A percentile compares a stretch with the other conserved stretches of the same genome.
Evolutionary conservation across 2,329 filamentous ascomycete species (phyloP).

Genomic region (Trichocomaceae sp.): DNA sequence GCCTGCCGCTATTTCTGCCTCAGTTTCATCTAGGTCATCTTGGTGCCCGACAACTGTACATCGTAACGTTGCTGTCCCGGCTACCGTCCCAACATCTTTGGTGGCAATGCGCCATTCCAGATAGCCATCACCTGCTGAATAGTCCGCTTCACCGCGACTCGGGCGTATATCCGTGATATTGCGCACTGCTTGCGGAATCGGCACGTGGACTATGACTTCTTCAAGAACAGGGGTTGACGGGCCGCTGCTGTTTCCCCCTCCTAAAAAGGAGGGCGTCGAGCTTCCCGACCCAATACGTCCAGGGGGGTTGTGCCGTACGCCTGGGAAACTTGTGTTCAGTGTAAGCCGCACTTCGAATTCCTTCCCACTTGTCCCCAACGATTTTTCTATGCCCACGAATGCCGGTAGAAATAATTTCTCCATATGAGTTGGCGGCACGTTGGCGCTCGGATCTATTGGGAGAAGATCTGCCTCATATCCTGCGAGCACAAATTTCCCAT

Average conservation of each 20-base stretch:
- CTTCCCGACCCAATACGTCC: constrained; percentile 39
- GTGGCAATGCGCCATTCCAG: constrained; percentile 78
- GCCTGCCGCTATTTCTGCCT: constrained; percentile 26
- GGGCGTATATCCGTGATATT: constrained; percentile 78
- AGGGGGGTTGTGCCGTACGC: constrained; percentile 36
- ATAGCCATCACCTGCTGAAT: constrained; percentile 62
- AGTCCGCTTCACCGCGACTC: constrained; percentile 75
- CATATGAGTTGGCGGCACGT: constrained; percentile 46
- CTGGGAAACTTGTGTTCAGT: constrained; percentile 60
- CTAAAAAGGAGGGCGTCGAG: constrained; percentile 44
- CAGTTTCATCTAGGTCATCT: constrained; percentile 42
- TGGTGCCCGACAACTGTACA: constrained; percentile 70
- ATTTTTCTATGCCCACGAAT: constrained; percentile 71
- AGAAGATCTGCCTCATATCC: constrained; percentile 92
- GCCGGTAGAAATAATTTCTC: constrained; percentile 74
- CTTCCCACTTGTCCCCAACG: constrained; percentile 64
- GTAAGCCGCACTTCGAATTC: constrained; percentile 85
- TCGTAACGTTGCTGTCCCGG: constrained; percentile 64
- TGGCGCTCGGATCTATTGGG: constrained; percentile 58
- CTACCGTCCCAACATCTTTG: constrained; percentile 65
- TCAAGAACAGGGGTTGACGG: constrained; percentile 61
- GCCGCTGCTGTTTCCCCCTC: constrained; percentile 48
- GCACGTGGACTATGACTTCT: constrained; percentile 69
- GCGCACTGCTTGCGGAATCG: constrained; percentile 69
- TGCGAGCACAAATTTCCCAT: constrained; percentile 86